Conservation (phyloP, 345 rosid species). For the Reutealis trisperma region DNA sequence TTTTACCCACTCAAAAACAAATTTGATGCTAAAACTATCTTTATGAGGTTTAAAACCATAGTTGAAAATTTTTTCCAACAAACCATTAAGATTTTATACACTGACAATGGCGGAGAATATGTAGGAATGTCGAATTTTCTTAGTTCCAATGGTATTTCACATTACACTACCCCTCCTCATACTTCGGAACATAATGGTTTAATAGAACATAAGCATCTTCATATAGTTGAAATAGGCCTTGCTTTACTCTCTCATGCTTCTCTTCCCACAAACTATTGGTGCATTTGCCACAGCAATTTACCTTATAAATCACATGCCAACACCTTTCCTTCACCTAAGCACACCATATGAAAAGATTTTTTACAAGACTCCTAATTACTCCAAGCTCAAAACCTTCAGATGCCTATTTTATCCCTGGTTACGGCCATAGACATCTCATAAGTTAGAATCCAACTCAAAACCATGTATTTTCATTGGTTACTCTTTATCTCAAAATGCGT, state of each 20-base stretch:
- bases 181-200: not conserved
- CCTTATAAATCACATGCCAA: not conserved
- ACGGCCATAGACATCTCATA: not conserved
- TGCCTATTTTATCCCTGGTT: not conserved
- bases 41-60: not conserved
- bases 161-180: not conserved
- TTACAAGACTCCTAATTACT: not conserved
- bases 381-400: not conserved
- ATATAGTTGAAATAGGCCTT: not conserved
- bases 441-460: not conserved
- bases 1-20: not conserved
- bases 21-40: not conserved
- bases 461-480: not conserved
- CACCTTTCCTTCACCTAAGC: not conserved
- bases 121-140: not conserved
- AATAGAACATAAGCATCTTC: not conserved
- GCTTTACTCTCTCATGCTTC: not conserved
- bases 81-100: no score
- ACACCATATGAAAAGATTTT: no score
- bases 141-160: not conserved
- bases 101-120: not conserved
- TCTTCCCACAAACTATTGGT: not conserved
- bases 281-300: not conserved
- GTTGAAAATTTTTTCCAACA: not conserved
- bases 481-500: not conserved